Percentiles rank a stretch among this genome's conserved stretches.
phyloP scores from a whole-genome alignment of 2,329 filamentous ascomycete genomes.

The Neopestalotiopsis sp. region DNA sequence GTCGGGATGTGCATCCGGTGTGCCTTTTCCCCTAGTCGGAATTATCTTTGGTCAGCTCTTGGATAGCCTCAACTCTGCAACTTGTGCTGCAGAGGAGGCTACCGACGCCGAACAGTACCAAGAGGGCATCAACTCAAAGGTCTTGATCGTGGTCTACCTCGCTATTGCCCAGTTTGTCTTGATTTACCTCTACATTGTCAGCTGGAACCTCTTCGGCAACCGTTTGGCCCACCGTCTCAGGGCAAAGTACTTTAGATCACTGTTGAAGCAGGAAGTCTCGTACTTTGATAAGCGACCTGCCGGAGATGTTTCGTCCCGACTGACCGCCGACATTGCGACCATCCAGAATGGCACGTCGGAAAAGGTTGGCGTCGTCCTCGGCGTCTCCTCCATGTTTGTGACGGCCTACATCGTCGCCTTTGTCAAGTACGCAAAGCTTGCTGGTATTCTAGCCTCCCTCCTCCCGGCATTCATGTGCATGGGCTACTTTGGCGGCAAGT shows the following conservation, averaged over 20 bases:
- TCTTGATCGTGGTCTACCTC: conserved; percentile 64
- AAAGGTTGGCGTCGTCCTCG: conserved; percentile 65
- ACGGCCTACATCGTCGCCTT: conserved; percentile 67
- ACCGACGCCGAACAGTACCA: conserved; percentile 39
- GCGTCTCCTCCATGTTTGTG: conserved; percentile 63
- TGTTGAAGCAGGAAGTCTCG: conserved; percentile 61
- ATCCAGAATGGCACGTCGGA: conserved; percentile 66
- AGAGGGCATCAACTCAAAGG: conserved; percentile 51
- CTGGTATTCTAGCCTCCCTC: conserved; percentile 62
- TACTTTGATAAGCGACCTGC: conserved; percentile 63
- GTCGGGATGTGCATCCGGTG: conserved; percentile 61
- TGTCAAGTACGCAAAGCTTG: conserved; percentile 61
- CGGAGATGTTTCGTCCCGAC: conserved; percentile 61
- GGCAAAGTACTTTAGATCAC: conserved; percentile 57
- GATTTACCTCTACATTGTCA: conserved; percentile 63
- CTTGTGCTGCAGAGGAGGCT: conserved; percentile 48
- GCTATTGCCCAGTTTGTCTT: conserved; percentile 62
- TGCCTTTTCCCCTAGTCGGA: conserved; percentile 68
- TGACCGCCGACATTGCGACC: conserved; percentile 64
- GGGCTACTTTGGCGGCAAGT: conserved; percentile 57
- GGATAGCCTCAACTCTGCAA: conserved; percentile 63
- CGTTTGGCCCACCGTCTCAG: conserved; percentile 62
- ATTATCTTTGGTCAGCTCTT: conserved; percentile 70
- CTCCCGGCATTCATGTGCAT: conserved; percentile 62
- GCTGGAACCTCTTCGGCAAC: conserved; percentile 63